A percentile compares a stretch with the other conserved stretches of the same genome.
These are phyloP conservation scores for Prunus persica DNA, from an alignment of 306 rosid species.

Conservation along the genomic window DNA sequence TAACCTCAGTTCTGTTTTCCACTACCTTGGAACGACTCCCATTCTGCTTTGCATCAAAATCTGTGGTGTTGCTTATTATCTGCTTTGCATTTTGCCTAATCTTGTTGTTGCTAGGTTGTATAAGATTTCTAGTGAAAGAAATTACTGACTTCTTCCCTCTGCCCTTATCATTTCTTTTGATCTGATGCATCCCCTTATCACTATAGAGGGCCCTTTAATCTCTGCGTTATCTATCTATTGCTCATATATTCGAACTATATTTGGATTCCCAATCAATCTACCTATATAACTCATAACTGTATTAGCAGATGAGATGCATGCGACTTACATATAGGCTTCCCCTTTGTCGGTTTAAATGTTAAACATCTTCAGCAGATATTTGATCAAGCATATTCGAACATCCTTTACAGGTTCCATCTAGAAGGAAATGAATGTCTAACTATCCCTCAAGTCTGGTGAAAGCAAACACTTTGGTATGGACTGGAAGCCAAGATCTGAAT, in stretches of 20 bases:
- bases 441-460: not conserved
- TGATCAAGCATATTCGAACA: not conserved
- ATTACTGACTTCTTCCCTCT: no score
- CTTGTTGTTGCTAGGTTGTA: not conserved
- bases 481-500: conserved; percentile 28
- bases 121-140: no score
- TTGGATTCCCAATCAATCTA: no score
- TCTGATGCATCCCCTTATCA: not conserved
- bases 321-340: not conserved
- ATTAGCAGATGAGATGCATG: not conserved
- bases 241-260: no score
- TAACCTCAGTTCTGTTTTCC: no score
- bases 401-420: conserved; percentile 1
- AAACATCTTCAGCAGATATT: not conserved
- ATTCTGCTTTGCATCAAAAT: no score
- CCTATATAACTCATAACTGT: not conserved
- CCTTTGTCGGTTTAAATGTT: no score
- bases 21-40: no score
- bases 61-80: not conserved
- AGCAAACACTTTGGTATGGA: conserved; percentile 1
- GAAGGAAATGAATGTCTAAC: conserved; percentile 16
- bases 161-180: no score
- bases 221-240: no score
- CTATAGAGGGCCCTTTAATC: not conserved
- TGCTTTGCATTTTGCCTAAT: not conserved